Base-by-base conservation (phyloP, 345 rosid genomes). In the Populus ilicifolia region DNA sequence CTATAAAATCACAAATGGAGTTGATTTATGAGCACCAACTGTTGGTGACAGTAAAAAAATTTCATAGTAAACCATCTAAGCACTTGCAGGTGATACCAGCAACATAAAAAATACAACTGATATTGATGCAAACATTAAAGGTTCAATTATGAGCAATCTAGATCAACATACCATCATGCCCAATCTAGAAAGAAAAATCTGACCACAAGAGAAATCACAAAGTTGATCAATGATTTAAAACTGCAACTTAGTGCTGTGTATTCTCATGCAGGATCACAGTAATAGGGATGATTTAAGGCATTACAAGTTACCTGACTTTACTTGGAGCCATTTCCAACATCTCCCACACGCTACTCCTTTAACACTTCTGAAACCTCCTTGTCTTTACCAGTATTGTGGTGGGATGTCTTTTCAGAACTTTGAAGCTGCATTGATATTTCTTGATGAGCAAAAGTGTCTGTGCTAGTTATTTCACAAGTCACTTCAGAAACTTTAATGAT, bases 401-500 rank as follows among this genome's bases (percentile, higher is more conserved):
- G 74, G 48, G 50, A 67, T 71, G 75, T 85, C 30, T 74, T 70
- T 46, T 72, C 87, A 52, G 83, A 83, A 76, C 77, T 70, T 71
- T 74, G 83, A 73, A 74, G 43, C n/a, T 38, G 71, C 29, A 77
- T 82, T 48, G 62, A 41, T 73, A 78, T 84, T 65, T 84, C 89
- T 79, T 70, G 76, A 74, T 74, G n/a, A 36, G 87, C 52, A 65
- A 75, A 79, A 75, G 52, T 85, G 72, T 81, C 77, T 23, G 67
- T 69, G 23, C 73, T 81, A 65, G 85, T 77, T 73, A 80, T 83
- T 79, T 83, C 86, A 68, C 61, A 64, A 52, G 87, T 80, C 72
- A 83, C 93, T 80, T 81, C 84, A 10, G 92, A 84, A 80, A 89
- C 61, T 75, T 86, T 81, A 21, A 83, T 81, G 12, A 87, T 77